These are phyloP conservation scores for Picea sitchensis DNA, from an alignment of 75 land plant genomes.

Conservation along the genomic window DNA sequence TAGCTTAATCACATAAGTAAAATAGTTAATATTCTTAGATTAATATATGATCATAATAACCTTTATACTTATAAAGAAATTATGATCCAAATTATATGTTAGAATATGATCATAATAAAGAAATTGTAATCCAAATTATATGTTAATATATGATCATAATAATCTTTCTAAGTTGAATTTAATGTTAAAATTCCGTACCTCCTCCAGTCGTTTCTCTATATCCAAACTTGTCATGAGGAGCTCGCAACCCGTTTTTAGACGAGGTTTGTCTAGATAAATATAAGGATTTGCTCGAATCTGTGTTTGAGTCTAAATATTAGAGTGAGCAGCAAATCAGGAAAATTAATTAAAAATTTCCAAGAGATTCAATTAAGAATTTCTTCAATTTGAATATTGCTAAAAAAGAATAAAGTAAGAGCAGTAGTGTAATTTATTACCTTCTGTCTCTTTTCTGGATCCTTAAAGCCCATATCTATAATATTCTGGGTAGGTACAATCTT, in stretches of 20 bases:
- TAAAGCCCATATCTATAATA: conserved; percentile 26
- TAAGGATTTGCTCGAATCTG: conserved; percentile 72
- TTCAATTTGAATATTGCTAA: too few relatives aligned
- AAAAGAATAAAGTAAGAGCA: not conserved
- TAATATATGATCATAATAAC: not conserved
- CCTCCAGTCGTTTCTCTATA: conserved; percentile 50
- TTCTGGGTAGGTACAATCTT: conserved; percentile 55
- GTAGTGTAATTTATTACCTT: conserved; percentile 20
- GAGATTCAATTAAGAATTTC: not conserved
- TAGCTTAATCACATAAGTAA: too few relatives aligned
- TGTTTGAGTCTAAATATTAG: too few relatives aligned
- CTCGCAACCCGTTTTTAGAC: conserved; percentile 75
- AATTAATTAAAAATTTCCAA: too few relatives aligned
- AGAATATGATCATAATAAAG: too few relatives aligned
- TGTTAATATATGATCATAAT: too few relatives aligned
- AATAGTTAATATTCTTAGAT: too few relatives aligned
- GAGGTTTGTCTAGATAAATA: conserved; percentile 61
- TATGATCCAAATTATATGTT: conserved; percentile 48
- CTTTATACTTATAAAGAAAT: not conserved
- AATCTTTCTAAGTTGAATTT: not conserved
- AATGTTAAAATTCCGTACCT: conserved; percentile 29
- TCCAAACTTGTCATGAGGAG: conserved; percentile 58
- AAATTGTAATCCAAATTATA: conserved; percentile 38
- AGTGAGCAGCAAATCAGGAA: not conserved
- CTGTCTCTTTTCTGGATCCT: conserved; percentile 30